Evolutionary conservation across 2,329 filamentous ascomycete species (phyloP).

Genomic region (Aspergillus sp.): DNA sequence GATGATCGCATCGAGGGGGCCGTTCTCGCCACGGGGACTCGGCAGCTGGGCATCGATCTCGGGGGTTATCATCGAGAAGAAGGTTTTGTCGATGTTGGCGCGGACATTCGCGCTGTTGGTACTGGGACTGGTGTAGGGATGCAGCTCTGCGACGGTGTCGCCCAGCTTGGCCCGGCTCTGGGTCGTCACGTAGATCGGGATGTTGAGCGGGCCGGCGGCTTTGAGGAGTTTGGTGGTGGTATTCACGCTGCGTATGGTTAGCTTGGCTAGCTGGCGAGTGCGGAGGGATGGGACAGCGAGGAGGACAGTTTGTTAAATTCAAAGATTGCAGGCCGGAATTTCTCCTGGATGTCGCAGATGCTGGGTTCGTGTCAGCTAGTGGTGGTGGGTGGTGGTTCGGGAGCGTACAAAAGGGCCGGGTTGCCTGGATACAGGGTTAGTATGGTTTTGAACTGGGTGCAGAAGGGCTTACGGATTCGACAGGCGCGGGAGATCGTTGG

Average conservation of each 20-base stretch:
- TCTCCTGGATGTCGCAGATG: slow-evolving; percentile 91
- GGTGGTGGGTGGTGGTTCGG: background rate
- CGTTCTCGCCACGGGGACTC: slow-evolving; percentile 19
- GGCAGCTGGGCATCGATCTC: slow-evolving; percentile 43
- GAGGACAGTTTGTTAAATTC: slow-evolving; percentile 72
- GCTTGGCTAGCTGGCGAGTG: slow-evolving; percentile 1
- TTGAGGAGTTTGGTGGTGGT: slow-evolving; percentile 61
- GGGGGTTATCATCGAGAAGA: slow-evolving; percentile 79
- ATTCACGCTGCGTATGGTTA: slow-evolving; percentile 41
- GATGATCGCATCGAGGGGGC: slow-evolving; percentile 56
- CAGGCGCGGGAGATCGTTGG: slow-evolving; percentile 11
- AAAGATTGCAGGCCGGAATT: slow-evolving; percentile 73
- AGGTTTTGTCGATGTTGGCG: slow-evolving; percentile 69
- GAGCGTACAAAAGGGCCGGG: slow-evolving; percentile 39
- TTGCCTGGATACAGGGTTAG: slow-evolving; percentile 24
- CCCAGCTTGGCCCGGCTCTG: slow-evolving; percentile 74
- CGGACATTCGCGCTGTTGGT: slow-evolving; percentile 37
- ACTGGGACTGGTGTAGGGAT: slow-evolving; percentile 42
- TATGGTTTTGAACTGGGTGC: background rate
- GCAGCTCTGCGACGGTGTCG: slow-evolving; percentile 66
- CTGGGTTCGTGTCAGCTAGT: slow-evolving; percentile 38
- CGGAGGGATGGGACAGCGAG: slow-evolving; percentile 1
- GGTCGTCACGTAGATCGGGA: slow-evolving; percentile 79
- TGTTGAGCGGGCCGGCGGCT: slow-evolving; percentile 42
- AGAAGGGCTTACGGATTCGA: slow-evolving; percentile 21